Conservation (phyloP, 2,329 filamentous ascomycete genomes). For the Celoporthe dispersa region DNA sequence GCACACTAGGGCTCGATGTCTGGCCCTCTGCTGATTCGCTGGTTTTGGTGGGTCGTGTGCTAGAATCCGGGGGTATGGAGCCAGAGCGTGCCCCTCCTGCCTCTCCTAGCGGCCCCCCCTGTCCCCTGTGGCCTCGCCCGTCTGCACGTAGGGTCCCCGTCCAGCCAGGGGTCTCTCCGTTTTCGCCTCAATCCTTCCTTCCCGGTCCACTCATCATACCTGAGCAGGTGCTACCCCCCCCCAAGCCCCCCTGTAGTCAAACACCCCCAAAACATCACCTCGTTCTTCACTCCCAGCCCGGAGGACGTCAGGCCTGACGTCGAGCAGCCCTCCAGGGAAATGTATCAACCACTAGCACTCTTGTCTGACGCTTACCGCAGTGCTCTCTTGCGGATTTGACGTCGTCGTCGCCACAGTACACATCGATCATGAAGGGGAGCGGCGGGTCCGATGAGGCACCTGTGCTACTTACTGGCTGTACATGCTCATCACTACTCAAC, state of each 20-base stretch:
- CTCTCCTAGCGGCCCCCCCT: not conserved
- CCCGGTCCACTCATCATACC: not conserved
- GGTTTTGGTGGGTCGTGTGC: not conserved
- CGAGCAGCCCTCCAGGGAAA: not conserved
- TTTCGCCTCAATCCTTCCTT: slow-evolving; percentile 1
- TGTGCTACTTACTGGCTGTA: not conserved
- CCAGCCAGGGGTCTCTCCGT: slow-evolving; percentile 11
- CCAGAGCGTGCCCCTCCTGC: not conserved
- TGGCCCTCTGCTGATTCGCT: not conserved
- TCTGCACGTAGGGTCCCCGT: slow-evolving; percentile 4
- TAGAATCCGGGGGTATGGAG: not conserved
- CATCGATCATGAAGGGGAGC: not conserved
- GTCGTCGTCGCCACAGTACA: not conserved
- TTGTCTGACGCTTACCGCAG: not conserved
- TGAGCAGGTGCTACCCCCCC: no score
- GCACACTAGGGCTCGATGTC: not conserved
- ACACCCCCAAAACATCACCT: not conserved
- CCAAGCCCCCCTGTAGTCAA: not conserved
- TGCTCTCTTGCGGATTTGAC: not conserved
- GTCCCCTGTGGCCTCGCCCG: not conserved
- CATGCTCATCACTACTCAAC: not conserved
- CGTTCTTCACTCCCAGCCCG: not conserved
- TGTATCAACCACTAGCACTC: not conserved
- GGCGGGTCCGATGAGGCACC: not conserved
- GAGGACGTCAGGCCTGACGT: slow-evolving; percentile 2